Base-by-base conservation (phyloP, 2,329 filamentous ascomycete genomes). In the Stemphylium lycopersici region DNA sequence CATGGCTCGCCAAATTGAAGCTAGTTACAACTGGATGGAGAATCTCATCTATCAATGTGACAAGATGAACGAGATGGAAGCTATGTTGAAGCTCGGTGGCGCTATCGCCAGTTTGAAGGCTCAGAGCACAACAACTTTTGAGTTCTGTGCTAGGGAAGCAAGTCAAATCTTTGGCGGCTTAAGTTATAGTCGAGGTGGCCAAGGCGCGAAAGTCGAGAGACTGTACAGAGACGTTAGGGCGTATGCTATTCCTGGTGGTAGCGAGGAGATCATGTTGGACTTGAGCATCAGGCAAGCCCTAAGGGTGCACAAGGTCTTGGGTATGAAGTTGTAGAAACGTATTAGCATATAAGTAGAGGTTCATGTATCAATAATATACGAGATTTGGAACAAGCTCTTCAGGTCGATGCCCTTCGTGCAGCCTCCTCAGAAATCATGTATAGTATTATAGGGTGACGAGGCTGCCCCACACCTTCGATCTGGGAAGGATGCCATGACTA, bases 221-320 rank as follows among this genome's bases (percentile, higher is more conserved):
- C 79, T 99, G 68, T 98, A 98, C 78, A 85, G 95, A 59, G 95
- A 99, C 76, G 95, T 98, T 13, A 85, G 95, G 66, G 95, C 95
- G 0, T 98, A 99, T 76, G 93, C 95, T 22, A 83, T 99, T 66
- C 95, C 95, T 3, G 95, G 95, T 69, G 95, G 95, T 20, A 91
- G 87, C 63, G 93, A 99, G 80, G 95, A 99, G 84, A 99, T 99
- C 63, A 99, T 99, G 95, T 81, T 98, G 63, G 95, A 99, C 76
- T 78, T 99, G 71, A 96, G 91, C 78, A 96, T 99, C 76, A 84
- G 93, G 67, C 93, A 97, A 82, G 90, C 88, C 59, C 76, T 96
- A 81, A 87, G 86, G 75, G 95, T 99, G 50, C 90, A 92, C 67
- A 88, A 97, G 83, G 87, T 88, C 59, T 81, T 96, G 75, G 95